These are phyloP conservation scores for Trichomonas vaginalis DNA, from an alignment of 208 protist genomes.

Conservation along the genomic window DNA sequence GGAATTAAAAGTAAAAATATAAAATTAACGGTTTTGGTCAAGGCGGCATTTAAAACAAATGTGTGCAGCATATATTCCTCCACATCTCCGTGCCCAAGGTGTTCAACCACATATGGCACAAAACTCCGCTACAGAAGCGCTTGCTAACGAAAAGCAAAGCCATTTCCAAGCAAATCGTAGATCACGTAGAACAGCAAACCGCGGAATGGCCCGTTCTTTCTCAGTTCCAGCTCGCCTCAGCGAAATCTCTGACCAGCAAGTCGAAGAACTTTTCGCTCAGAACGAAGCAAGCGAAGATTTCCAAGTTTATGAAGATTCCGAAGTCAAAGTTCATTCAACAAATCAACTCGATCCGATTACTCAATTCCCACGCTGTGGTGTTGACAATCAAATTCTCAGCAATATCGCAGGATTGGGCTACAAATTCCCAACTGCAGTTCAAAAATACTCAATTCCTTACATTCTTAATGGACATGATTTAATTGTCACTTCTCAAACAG, in stretches of 20 bases:
- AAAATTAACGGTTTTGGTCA: not conserved
- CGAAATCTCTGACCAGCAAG: not conserved
- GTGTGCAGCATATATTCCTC: not conserved
- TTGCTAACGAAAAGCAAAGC: not conserved
- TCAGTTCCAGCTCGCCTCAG: not conserved
- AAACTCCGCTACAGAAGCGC: not conserved
- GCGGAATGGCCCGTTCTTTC: not conserved
- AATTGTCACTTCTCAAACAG: conserved; percentile 25
- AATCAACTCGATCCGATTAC: not conserved
- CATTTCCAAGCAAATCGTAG: not conserved
- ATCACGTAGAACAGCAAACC: not conserved
- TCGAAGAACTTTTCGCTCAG: not conserved
- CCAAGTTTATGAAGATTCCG: not conserved
- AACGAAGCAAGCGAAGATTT: not conserved
- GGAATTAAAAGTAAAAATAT: no score
- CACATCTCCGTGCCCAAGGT: not conserved
- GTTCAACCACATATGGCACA: not conserved
- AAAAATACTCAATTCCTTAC: conserved; percentile 14
- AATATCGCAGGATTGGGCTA: not conserved
- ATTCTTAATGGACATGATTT: not conserved
- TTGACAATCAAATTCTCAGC: not conserved
- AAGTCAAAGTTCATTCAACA: not conserved
- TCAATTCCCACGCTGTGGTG: not conserved
- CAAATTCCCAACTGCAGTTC: conserved; percentile 6
- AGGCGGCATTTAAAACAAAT: not conserved